A percentile compares a stretch with the other conserved stretches of the same genome.
These are phyloP conservation scores for Elsinoe necatrix DNA, from an alignment of 2,329 filamentous ascomycete species.

Conservation along the genomic window DNA sequence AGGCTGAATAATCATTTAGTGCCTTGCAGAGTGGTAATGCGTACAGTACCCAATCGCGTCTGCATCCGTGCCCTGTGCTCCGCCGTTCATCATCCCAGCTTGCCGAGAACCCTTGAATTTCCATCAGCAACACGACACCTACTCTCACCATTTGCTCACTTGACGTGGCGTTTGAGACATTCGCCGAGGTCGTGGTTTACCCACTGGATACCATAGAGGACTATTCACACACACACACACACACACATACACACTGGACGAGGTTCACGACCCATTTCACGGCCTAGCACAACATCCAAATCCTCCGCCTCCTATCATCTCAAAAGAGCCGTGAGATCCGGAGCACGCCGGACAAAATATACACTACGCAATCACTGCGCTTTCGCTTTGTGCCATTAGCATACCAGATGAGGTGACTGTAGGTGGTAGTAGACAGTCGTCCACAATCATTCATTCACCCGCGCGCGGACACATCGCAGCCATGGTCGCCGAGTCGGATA, in stretches of 20 bases:
- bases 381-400: background rate
- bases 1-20: slow-evolving; percentile 14
- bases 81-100: slow-evolving; percentile 10
- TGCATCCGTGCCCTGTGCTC: background rate
- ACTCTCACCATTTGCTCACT: background rate
- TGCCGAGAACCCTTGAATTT: slow-evolving; percentile 12
- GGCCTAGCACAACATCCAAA: background rate
- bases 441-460: background rate
- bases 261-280: slow-evolving; percentile 7
- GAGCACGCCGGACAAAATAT: slow-evolving; percentile 4
- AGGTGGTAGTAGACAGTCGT: background rate
- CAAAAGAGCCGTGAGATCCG: slow-evolving; percentile 13
- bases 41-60: background rate
- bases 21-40: background rate
- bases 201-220: background rate
- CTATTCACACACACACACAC: too few relatives aligned
- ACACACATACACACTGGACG: background rate
- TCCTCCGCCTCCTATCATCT: slow-evolving; percentile 8
- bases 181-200: background rate
- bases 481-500: slow-evolving; percentile 14
- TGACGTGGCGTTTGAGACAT: background rate
- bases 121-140: slow-evolving; percentile 7
- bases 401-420: background rate
- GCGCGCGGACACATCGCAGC: background rate
- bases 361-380: slow-evolving; percentile 5